Conservation (phyloP, 257 asterid species). For the Nicotiana obtusifolia region DNA sequence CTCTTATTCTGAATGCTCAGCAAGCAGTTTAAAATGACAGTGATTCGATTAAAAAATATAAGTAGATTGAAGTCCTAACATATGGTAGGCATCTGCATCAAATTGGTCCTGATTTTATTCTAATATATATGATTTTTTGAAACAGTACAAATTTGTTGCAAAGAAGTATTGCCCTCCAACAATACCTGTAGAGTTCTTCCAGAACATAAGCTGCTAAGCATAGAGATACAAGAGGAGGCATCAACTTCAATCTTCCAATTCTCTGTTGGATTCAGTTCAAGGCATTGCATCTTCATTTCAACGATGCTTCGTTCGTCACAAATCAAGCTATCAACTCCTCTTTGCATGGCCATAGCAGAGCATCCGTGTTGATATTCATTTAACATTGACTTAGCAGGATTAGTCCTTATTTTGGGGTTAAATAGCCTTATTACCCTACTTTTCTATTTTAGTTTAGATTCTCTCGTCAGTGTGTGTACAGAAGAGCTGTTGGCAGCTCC, state of each 20-base stretch:
- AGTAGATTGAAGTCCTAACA: not conserved
- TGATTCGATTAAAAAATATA: too few species aligned
- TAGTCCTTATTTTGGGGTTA: not conserved
- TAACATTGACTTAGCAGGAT: not conserved
- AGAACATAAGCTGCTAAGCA: slow-evolving; percentile 40
- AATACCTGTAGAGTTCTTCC: slow-evolving; percentile 70
- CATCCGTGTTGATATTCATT: not conserved
- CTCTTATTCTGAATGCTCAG: not conserved
- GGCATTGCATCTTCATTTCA: not conserved
- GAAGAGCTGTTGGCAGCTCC: slow-evolving; percentile 4
- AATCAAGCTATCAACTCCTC: not conserved
- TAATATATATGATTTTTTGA: slow-evolving; percentile 9
- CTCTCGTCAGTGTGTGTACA: slow-evolving; percentile 11
- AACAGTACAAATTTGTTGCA: slow-evolving; percentile 96
- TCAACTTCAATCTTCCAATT: slow-evolving; percentile 7
- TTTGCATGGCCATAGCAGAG: not conserved
- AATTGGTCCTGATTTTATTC: not conserved
- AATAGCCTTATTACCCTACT: not conserved
- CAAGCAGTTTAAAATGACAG: too few species aligned
- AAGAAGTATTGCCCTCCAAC: slow-evolving; percentile 84
- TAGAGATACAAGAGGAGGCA: not conserved
- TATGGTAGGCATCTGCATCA: not conserved
- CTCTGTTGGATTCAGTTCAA: slow-evolving; percentile 5
- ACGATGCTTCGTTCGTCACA: too few species aligned
- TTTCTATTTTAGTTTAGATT: not conserved